Conservation (phyloP, 257 asterid genomes). For the Pogostemon cablin region DNA sequence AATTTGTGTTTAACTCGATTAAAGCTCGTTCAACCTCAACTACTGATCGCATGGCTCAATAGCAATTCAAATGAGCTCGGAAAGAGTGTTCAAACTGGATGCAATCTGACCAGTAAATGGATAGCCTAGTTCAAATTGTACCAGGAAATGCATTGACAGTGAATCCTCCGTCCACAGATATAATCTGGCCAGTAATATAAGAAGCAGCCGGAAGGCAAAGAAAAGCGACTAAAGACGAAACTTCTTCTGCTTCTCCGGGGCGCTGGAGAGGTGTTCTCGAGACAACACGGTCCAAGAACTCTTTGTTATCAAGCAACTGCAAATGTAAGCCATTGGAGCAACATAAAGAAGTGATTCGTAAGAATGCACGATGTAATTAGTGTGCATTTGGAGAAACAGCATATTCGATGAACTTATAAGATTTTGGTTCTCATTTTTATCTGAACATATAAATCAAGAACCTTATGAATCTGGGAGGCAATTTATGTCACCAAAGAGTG, state of each 20-base stretch:
- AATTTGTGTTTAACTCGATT: background rate
- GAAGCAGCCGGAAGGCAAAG: conserved; percentile 91
- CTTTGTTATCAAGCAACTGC: conserved; percentile 71
- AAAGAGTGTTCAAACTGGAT: background rate
- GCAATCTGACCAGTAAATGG: no score
- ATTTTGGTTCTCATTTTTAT: no score
- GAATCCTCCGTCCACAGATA: conserved; percentile 85
- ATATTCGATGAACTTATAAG: background rate
- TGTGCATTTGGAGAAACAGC: background rate
- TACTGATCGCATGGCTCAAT: background rate
- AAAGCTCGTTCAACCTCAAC: background rate
- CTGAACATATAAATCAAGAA: no score
- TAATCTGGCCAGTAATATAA: conserved; percentile 75
- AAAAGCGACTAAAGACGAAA: conserved; percentile 79
- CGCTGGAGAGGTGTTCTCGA: conserved; percentile 80
- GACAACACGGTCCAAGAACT: conserved; percentile 55
- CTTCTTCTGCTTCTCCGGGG: conserved; percentile 80
- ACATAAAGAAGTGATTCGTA: background rate
- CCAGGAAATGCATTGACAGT: conserved; percentile 69
- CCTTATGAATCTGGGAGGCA: no score
- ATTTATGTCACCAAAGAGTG: no score
- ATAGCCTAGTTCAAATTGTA: background rate
- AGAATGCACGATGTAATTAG: background rate
- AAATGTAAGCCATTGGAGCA: conserved; percentile 18
- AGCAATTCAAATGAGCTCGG: background rate